These are phyloP conservation scores for Citrullus colocynthis DNA, from an alignment of 306 rosid species.

Conservation along the genomic window DNA sequence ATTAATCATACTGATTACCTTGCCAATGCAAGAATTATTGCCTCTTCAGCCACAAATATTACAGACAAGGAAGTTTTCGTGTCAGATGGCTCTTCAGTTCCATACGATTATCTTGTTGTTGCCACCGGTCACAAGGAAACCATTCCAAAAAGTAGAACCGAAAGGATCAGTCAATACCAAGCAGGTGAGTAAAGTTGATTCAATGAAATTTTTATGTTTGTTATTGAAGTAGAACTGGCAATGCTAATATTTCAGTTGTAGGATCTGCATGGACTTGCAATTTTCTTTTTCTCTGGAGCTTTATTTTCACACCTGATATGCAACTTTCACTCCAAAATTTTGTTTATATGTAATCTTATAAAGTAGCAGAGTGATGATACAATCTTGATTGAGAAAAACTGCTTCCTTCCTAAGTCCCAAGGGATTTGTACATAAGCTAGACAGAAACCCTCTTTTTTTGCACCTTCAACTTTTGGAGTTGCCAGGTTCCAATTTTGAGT, in stretches of 20 bases:
- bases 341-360: neutral
- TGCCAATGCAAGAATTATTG: slow-evolving; percentile 17
- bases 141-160: slow-evolving; percentile 23
- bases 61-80: slow-evolving; percentile 23
- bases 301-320: neutral
- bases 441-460: neutral
- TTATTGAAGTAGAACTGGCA: neutral
- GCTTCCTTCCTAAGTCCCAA: neutral
- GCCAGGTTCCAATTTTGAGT: neutral
- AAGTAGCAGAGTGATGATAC: neutral
- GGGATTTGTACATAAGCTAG: neutral
- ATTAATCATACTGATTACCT: slow-evolving; percentile 29
- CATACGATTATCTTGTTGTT: slow-evolving; percentile 32
- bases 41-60: slow-evolving; percentile 19
- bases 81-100: slow-evolving; percentile 22
- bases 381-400: neutral
- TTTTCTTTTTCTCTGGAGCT: neutral
- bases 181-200: slow-evolving; percentile 17
- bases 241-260: neutral
- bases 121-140: slow-evolving; percentile 33
- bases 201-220: neutral
- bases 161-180: slow-evolving; percentile 25
- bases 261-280: neutral
- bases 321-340: neutral
- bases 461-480: neutral